These are phyloP conservation scores for Xylogone sp. DNA, from an alignment of 2,329 filamentous ascomycete species.

Conservation along the genomic window DNA sequence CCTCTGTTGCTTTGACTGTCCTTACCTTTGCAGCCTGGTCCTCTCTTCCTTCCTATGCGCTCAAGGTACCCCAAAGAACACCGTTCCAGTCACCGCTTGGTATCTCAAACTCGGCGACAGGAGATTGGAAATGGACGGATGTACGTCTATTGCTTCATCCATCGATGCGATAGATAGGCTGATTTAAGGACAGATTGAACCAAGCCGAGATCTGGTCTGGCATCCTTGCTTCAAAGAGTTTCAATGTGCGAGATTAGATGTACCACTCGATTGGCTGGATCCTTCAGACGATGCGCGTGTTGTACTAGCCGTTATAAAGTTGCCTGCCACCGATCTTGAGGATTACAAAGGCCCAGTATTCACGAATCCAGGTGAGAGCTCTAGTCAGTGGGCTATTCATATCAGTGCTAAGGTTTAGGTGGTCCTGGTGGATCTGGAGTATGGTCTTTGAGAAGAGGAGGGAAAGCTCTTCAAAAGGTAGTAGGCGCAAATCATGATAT, in stretches of 20 bases:
- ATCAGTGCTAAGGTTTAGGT: conserved; percentile 1
- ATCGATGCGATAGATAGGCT: not conserved
- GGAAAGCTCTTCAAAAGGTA: conserved; percentile 36
- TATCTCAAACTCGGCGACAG: not conserved
- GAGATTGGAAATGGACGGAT: conserved; percentile 1
- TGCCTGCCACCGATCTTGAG: conserved; percentile 12
- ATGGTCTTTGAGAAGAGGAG: conserved; percentile 10
- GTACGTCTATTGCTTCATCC: not conserved
- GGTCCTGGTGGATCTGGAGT: conserved; percentile 47
- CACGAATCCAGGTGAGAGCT: conserved; percentile 15
- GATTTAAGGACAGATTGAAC: conserved; percentile 2
- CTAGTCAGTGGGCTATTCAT: not conserved
- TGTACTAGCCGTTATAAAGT: conserved; percentile 15
- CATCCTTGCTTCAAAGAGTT: conserved; percentile 17
- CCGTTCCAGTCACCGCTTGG: not conserved
- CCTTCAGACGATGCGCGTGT: conserved; percentile 10
- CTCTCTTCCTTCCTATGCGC: not conserved
- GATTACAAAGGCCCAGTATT: conserved; percentile 18
- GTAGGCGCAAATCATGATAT: conserved; percentile 47
- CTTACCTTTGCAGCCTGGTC: too few relatives aligned
- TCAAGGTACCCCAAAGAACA: not conserved
- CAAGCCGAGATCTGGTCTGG: conserved; percentile 15
- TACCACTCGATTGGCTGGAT: conserved; percentile 22
- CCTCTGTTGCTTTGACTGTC: too few relatives aligned
- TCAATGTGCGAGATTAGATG: conserved; percentile 21